Conservation (phyloP, 805 yeast species). For the Blastobotrys robertii region DNA sequence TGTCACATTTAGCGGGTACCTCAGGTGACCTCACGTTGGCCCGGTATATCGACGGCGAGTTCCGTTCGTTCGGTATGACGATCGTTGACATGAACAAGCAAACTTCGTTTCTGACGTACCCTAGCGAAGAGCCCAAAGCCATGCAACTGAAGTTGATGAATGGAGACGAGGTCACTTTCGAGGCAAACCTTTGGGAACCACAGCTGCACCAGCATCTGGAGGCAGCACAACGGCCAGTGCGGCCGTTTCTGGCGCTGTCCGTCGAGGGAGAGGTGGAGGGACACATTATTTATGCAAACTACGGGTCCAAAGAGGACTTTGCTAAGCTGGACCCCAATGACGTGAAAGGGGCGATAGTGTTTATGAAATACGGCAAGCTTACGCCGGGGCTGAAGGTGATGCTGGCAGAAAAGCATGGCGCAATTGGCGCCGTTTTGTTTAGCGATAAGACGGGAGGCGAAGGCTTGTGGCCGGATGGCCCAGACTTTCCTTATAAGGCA, state of each 20-base stretch:
- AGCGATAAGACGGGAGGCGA: conserved; percentile 27
- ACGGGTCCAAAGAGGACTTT: conserved; percentile 53
- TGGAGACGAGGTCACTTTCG: conserved; percentile 12
- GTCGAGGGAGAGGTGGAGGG: conserved; percentile 47
- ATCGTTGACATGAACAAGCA: conserved; percentile 41
- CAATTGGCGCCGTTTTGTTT: conserved; percentile 60
- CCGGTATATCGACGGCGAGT: conserved; percentile 50
- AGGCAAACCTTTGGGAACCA: conserved; percentile 33
- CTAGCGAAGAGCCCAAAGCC: conserved; percentile 29
- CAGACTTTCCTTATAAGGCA: conserved; percentile 32
- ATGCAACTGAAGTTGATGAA: conserved; percentile 22
- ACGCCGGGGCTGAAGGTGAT: conserved; percentile 43
- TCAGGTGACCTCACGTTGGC: conserved; percentile 72
- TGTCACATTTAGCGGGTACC: conserved; percentile 86
- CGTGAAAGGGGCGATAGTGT: conserved; percentile 41
- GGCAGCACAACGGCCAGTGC: conserved; percentile 17
- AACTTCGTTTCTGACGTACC: conserved; percentile 56
- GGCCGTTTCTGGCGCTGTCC: conserved; percentile 56
- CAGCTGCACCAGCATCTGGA: conserved; percentile 11
- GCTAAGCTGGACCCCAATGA: conserved; percentile 27
- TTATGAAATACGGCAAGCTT: conserved; percentile 45
- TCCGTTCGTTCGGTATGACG: conserved; percentile 46
- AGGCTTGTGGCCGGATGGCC: conserved; percentile 25
- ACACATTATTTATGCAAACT: conserved; percentile 51
- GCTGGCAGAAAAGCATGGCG: conserved; percentile 48